Percentiles rank a stretch among this genome's conserved stretches.
These are phyloP conservation scores for Vicia villosa DNA, from an alignment of 306 rosid species.

Conservation along the genomic window DNA sequence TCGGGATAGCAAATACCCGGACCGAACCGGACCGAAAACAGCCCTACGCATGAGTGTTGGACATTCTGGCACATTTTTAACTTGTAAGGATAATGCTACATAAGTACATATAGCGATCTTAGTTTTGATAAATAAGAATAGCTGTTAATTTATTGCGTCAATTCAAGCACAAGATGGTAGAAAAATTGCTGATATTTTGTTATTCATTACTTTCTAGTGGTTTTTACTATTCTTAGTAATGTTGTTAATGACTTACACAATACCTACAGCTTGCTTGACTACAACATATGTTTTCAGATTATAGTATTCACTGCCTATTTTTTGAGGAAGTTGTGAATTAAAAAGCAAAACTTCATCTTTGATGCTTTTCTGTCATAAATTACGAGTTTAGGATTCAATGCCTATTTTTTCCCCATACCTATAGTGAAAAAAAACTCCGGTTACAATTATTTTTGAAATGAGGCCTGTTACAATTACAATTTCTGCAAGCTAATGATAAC, in stretches of 20 bases:
- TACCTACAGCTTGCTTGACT: neutral
- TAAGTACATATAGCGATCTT: neutral
- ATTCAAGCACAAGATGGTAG: neutral
- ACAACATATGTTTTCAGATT: neutral
- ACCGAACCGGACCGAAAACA: too few species aligned
- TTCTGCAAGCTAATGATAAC: neutral
- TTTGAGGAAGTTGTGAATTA: neutral
- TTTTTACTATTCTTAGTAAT: neutral
- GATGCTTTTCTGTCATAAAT: conserved; percentile 6
- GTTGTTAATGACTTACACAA: neutral
- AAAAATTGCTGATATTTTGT: neutral
- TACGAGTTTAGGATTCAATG: too few species aligned
- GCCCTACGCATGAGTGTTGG: neutral
- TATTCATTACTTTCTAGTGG: neutral
- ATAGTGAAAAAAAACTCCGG: too few species aligned
- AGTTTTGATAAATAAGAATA: neutral
- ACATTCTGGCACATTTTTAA: neutral
- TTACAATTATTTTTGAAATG: too few species aligned
- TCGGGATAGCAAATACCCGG: too few species aligned
- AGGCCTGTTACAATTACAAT: too few species aligned
- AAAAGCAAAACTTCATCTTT: neutral
- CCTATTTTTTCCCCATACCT: too few species aligned
- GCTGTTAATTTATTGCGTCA: neutral
- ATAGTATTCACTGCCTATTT: neutral
- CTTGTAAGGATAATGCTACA: neutral